Percentiles rank a stretch among this genome's conserved stretches.
Evolutionary conservation across 1,284 basidiomycete species (phyloP).

Genomic region (Moniliella sp.): DNA sequence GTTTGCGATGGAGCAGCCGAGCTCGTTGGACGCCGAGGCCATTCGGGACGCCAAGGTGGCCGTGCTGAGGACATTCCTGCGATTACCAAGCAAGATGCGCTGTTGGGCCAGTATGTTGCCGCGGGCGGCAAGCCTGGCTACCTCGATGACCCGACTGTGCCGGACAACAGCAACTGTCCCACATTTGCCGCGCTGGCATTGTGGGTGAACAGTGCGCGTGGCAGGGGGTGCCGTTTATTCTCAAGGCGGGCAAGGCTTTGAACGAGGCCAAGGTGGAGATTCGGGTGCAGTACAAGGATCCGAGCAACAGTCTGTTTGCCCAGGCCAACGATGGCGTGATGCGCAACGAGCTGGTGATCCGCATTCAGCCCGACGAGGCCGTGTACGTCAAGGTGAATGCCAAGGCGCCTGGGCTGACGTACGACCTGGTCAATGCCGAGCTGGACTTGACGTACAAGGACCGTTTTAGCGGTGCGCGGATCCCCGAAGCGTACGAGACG

Average conservation of each 20-base stretch:
- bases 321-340: too few species aligned
- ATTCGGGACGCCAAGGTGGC: constrained; percentile 35
- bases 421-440: constrained; percentile 16
- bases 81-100: constrained; percentile 24
- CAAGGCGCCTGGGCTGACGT: constrained; percentile 25
- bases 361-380: constrained; percentile 30
- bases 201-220: constrained; percentile 26
- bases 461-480: constrained; percentile 22
- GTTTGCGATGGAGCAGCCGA: constrained; percentile 34
- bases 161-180: constrained; percentile 34
- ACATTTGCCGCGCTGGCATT: constrained; percentile 33
- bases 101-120: constrained; percentile 33
- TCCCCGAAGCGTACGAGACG: constrained; percentile 34
- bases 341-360: constrained; percentile 30
- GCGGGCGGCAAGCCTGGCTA: constrained; percentile 34
- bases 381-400: constrained; percentile 28
- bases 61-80: constrained; percentile 28
- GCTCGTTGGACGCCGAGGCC: constrained; percentile 30
- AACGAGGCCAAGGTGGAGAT: constrained; percentile 32
- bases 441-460: constrained; percentile 27
- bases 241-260: constrained; percentile 32
- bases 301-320: constrained; percentile 10
- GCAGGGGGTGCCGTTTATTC: constrained; percentile 31
- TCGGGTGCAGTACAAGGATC: constrained; percentile 29
- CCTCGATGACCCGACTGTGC: constrained; percentile 35